Evolutionary conservation across 2,329 filamentous ascomycete species (phyloP).

Genomic region (Phaeosphaeriaceae sp.): DNA sequence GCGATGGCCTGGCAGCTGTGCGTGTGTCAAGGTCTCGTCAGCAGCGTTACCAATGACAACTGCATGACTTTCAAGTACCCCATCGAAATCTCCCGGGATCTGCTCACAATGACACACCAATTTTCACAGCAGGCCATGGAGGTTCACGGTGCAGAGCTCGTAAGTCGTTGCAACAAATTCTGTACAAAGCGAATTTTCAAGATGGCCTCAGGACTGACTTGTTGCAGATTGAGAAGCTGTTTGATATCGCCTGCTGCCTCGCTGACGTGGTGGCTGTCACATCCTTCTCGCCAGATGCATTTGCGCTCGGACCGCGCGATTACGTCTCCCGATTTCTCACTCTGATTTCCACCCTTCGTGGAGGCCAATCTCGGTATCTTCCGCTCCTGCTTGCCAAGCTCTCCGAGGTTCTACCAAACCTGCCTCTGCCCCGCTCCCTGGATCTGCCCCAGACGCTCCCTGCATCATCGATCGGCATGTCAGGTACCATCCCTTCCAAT

Average conservation of each 20-base stretch:
- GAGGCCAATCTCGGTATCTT: conserved; percentile 77
- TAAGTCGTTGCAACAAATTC: conserved; percentile 52
- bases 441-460: conserved; percentile 39
- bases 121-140: conserved; percentile 78
- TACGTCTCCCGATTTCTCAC: conserved; percentile 73
- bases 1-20: conserved; percentile 78
- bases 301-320: conserved; percentile 68
- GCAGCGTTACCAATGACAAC: conserved; percentile 64
- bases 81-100: conserved; percentile 67
- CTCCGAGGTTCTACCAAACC: conserved; percentile 70
- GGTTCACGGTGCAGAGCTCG: conserved; percentile 75
- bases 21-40: conserved; percentile 71
- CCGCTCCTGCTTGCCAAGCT: conserved; percentile 80
- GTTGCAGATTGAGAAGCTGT: conserved; percentile 75
- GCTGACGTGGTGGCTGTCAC: conserved; percentile 75
- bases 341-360: conserved; percentile 74
- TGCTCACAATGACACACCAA: conserved; percentile 70
- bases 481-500: conserved; percentile 39
- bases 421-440: conserved; percentile 46
- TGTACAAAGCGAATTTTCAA: conserved; percentile 4
- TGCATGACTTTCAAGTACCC: conserved; percentile 70
- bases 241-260: conserved; percentile 77
- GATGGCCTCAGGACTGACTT: conserved; percentile 33
- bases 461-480: conserved; percentile 36
- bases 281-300: conserved; percentile 63